phyloP scores from a whole-genome alignment of 768 basidiomycete species.

The Tulasnella sp. region DNA sequence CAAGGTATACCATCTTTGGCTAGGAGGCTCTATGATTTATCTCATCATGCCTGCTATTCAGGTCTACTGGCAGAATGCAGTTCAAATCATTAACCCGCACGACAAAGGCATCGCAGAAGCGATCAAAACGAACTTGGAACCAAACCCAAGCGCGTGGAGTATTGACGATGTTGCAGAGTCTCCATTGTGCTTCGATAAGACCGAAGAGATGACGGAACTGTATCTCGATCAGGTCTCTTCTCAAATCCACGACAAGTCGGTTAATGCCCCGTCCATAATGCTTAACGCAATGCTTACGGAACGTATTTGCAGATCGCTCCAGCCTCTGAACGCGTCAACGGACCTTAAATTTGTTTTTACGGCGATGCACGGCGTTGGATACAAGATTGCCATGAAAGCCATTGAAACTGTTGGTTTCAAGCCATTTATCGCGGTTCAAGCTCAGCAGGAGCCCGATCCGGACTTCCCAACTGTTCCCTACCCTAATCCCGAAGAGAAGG shows the following conservation, averaged over 20 bases:
- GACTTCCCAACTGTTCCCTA: constrained; percentile 81
- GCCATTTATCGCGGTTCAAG: constrained; percentile 56
- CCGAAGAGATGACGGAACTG: constrained; percentile 53
- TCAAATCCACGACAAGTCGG: not conserved
- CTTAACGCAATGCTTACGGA: not conserved
- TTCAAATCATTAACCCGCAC: constrained; percentile 85
- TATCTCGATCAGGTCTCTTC: constrained; percentile 51
- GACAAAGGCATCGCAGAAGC: constrained; percentile 69
- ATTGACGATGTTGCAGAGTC: constrained; percentile 42
- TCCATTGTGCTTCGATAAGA: constrained; percentile 52
- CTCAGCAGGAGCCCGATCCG: constrained; percentile 73
- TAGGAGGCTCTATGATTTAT: not conserved
- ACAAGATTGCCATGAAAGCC: constrained; percentile 55
- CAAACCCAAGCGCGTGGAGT: constrained; percentile 44
- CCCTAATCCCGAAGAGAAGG: constrained; percentile 90
- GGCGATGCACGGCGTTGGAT: constrained; percentile 86
- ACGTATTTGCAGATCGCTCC: not conserved
- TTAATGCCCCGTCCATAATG: not conserved
- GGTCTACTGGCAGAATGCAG: constrained; percentile 89
- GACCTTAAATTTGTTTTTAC: constrained; percentile 73
- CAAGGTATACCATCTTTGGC: constrained; percentile 50
- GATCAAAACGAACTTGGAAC: constrained; percentile 60
- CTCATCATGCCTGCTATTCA: constrained; percentile 35
- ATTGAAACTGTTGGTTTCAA: constrained; percentile 59
- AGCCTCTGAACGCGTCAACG: constrained; percentile 43